These are phyloP conservation scores for Tuber umbilicatum DNA, from an alignment of 495 filamentous ascomycete genomes.

Conservation along the genomic window DNA sequence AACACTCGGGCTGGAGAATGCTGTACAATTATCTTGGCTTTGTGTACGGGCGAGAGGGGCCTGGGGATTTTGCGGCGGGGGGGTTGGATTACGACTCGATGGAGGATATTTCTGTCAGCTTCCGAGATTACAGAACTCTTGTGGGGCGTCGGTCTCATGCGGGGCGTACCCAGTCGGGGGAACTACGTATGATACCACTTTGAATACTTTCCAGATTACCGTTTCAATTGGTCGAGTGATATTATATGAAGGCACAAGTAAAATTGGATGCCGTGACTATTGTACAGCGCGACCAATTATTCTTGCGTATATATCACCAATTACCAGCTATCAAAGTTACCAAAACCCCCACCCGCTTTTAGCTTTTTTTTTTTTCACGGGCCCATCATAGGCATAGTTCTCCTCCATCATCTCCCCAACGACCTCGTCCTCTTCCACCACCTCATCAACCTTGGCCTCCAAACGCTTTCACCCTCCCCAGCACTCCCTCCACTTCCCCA, in stretches of 20 bases:
- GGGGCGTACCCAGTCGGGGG: no score
- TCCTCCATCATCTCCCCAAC: conserved; percentile 54
- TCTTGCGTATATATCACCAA: neutral
- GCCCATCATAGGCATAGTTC: conserved; percentile 56
- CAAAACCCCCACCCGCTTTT: conserved; percentile 73
- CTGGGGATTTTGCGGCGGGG: no score
- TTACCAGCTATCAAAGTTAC: conserved; percentile 83
- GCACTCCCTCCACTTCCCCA: conserved; percentile 49
- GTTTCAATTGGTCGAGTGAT: neutral
- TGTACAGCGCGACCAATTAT: neutral
- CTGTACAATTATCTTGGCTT: no score
- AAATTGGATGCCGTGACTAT: neutral
- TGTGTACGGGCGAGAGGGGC: no score
- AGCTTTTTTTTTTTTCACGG: conserved; percentile 72
- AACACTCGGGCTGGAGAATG: no score
- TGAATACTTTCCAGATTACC: no score
- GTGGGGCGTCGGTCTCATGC: no score
- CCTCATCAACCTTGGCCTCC: conserved; percentile 46
- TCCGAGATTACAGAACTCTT: no score
- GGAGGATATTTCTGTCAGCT: no score
- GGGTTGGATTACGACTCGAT: no score
- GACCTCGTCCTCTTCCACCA: conserved; percentile 52
- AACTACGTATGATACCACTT: no score
- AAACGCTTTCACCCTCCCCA: conserved; percentile 69
- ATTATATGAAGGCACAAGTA: neutral